phyloP scores from a whole-genome alignment of 345 rosid species.

The Nasturtium officinale region DNA sequence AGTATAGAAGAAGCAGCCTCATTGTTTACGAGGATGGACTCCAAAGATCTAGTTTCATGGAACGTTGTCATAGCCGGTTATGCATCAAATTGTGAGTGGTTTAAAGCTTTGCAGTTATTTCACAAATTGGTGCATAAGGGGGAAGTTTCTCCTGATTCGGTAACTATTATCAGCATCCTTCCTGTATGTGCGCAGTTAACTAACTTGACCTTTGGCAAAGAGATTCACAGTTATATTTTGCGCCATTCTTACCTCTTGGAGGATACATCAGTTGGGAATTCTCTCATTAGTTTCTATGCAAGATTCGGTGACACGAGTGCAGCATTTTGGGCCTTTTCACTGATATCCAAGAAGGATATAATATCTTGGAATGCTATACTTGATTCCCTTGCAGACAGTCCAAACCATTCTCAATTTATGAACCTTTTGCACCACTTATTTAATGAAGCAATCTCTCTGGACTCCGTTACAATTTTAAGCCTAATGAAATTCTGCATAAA shows the following conservation, averaged over 20 bases:
- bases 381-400: slow-evolving; percentile 43
- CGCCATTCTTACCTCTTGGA: slow-evolving; percentile 37
- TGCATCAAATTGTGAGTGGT: slow-evolving; percentile 63
- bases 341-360: slow-evolving; percentile 41
- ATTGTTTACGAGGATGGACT: slow-evolving; percentile 61
- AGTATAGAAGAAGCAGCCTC: slow-evolving; percentile 56
- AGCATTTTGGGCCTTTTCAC: slow-evolving; percentile 48
- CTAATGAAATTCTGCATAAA: slow-evolving; percentile 38
- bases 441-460: slow-evolving; percentile 50
- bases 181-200: slow-evolving; percentile 65
- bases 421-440: slow-evolving; percentile 53
- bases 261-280: slow-evolving; percentile 47
- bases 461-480: slow-evolving; percentile 41
- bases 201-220: slow-evolving; percentile 54
- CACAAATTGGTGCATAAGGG: slow-evolving; percentile 49
- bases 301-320: slow-evolving; percentile 57
- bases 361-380: slow-evolving; percentile 49
- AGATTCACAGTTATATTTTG: slow-evolving; percentile 38
- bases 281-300: slow-evolving; percentile 63
- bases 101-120: slow-evolving; percentile 61
- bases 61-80: slow-evolving; percentile 77
- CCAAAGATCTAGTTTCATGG: slow-evolving; percentile 85
- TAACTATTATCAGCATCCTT: slow-evolving; percentile 68
- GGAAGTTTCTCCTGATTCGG: slow-evolving; percentile 55
- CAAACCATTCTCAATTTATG: slow-evolving; percentile 47